Evolutionary conservation across 2,329 filamentous ascomycete species (phyloP), one percentile per base, ranked within the genome.

Genomic region (Sporothrix sp.): DNA sequence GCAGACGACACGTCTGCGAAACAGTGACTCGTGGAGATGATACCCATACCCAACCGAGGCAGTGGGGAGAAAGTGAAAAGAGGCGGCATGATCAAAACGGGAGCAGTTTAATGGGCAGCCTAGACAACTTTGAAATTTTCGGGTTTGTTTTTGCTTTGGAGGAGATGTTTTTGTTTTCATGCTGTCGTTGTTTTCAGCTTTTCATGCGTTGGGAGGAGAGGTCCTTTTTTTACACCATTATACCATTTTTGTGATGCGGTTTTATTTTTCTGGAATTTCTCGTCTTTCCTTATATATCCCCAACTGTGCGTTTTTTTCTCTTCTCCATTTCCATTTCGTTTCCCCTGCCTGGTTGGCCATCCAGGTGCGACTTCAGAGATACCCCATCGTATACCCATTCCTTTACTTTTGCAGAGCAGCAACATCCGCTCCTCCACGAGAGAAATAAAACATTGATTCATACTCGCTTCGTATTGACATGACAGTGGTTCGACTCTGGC

Each of bases 201-300:
- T 14, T 45, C 45, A 40, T 50, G 27, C 37, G 30, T 45, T 43
- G 20, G 48, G 48, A 50, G 33, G 50, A 48, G 38, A 45, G 23
- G 32, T 48, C 27, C 28, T 50, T 50, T 50, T 45, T 40, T 33
- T 37, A 35, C 28, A 28, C 36, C 36, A 28, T 44, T 38, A 47
- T 52, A 44, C 32, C 37, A 46, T 27, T 46, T 48, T 30, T 21
- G 28, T 40, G 38, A 16, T 25, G 35, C 10, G 18, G 11, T 50
- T 37, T 39, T n/a, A n/a, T 43, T 39, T 48, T 48, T 27, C 30
- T 50, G 42, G 42, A 42, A n/a, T 28, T 48, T 53, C 23, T 50
- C 13, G 27, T 56, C 45, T 52, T 51, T 53, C 49, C 36, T 55
- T 52, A 43, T 37, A 51, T 55, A 53, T 52, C 45, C 48, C 45